These are phyloP conservation scores for Pinus tabuliformis DNA, from an alignment of 75 land plant species.

Conservation along the genomic window DNA sequence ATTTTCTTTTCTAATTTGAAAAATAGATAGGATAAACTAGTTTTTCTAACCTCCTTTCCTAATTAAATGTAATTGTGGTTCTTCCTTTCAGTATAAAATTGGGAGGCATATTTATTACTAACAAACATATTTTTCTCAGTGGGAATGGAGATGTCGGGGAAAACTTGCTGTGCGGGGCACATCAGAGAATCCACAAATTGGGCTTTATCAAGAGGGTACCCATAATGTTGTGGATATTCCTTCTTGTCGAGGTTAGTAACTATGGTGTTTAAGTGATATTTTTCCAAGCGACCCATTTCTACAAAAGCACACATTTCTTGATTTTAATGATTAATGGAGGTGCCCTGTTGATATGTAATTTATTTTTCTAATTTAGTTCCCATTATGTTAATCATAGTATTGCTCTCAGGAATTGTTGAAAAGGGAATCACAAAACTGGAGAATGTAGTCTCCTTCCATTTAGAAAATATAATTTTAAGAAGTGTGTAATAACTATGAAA, in stretches of 20 bases:
- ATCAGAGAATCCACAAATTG: slow-evolving; percentile 65
- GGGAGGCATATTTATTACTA: neutral
- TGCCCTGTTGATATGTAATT: neutral
- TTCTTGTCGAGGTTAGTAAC: slow-evolving; percentile 63
- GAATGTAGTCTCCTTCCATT: neutral
- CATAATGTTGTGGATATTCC: slow-evolving; percentile 94
- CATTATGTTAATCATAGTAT: neutral
- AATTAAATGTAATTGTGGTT: too few relatives aligned
- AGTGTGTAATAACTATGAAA: neutral
- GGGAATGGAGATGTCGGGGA: slow-evolving; percentile 98
- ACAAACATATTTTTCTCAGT: slow-evolving; percentile 25
- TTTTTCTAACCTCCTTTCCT: neutral
- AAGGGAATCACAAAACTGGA: neutral
- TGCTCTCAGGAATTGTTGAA: neutral
- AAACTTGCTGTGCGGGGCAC: slow-evolving; percentile 96
- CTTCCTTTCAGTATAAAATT: neutral
- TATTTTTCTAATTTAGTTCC: neutral
- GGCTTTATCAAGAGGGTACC: slow-evolving; percentile 88
- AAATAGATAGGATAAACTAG: neutral
- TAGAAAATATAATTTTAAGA: neutral
- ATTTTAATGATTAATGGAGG: neutral
- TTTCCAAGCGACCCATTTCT: neutral
- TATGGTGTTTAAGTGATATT: neutral
- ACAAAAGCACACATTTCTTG: neutral
- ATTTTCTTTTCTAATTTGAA: neutral